Base-by-base conservation (phyloP, 306 rosid genomes). In the Gastrolobium bilobum region DNA sequence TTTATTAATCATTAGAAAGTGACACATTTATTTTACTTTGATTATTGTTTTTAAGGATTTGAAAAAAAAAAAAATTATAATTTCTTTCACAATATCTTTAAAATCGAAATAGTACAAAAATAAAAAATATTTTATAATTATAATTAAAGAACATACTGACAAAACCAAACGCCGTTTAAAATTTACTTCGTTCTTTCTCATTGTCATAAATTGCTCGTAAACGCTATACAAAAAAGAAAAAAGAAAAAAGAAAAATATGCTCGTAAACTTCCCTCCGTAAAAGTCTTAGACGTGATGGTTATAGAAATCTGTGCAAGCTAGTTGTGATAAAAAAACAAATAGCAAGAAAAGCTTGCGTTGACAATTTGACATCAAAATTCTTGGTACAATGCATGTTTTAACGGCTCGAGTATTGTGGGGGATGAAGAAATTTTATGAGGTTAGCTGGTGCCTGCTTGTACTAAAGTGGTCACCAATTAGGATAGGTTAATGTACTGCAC, bases 241-340 rank as follows among this genome's bases (percentile, higher is more conserved):
- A n/a, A n/a, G n/a, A n/a, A n/a, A n/a, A n/a, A n/a, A n/a, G n/a
- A n/a, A n/a, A n/a, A n/a, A n/a, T n/a, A n/a, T 60, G 8, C 65
- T n/a, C 33, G n/a, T 6, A 8, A 79, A 68, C 5, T 5, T 70
- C 0, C 51, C 7, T 48, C 39, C 5, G 2, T 4, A 34, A 59
- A 61, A 76, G 50, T 50, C 44, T 3, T 38, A 47, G 46, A 65
- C 54, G 57, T 30, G 81, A 69, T 72, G 63, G 76, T 50, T 48
- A 59, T 58, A 15, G 60, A 59, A 58, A 37, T 34, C 44, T 60
- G 50, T 61, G 71, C 5, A 20, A 63, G 68, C 63, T 53, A 79
- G 71, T 46, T 68, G 84, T 43, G 30, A 75, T 15, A 84, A 84
- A 11, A 79, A 70, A 75, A 68, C 64, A 74, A 84, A 84, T 4